Percentiles rank a stretch among this genome's conserved stretches.
phyloP scores from a whole-genome alignment of 345 rosid genomes.

The Ricinus communis region DNA sequence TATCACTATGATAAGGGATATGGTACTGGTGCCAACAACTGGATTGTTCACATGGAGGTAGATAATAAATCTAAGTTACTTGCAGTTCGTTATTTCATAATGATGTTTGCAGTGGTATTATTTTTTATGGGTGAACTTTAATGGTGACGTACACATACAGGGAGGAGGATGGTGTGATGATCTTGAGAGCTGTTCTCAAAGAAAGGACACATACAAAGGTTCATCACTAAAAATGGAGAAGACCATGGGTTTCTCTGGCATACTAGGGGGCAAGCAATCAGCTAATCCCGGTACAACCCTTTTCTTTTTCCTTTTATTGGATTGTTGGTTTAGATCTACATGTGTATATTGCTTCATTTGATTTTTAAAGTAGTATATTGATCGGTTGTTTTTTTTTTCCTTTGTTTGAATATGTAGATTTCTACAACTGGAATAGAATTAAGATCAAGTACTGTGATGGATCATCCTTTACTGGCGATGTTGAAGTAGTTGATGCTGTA shows the following conservation, averaged over 20 bases:
- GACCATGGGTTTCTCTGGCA: constrained; percentile 78
- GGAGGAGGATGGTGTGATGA: constrained; percentile 99
- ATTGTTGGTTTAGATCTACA: not conserved
- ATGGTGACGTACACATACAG: constrained; percentile 24
- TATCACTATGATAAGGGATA: constrained; percentile 75
- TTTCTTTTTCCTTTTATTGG: not conserved
- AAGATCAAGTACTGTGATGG: constrained; percentile 95
- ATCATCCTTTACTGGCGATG: constrained; percentile 89
- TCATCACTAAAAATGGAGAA: constrained; percentile 75
- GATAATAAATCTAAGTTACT: not conserved
- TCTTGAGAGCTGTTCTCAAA: constrained; percentile 52
- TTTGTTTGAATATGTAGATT: constrained; percentile 45
- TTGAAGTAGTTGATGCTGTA: constrained; percentile 69
- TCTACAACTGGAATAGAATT: constrained; percentile 84
- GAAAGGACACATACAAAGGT: constrained; percentile 71
- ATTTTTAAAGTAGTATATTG: not conserved
- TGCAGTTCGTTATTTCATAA: not conserved
- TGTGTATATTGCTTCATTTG: not conserved
- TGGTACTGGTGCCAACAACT: constrained; percentile 76
- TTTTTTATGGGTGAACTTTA: not conserved
- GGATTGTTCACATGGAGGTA: constrained; percentile 91
- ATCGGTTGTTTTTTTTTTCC: not conserved
- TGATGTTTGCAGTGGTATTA: not conserved
- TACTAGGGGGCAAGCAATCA: constrained; percentile 53
- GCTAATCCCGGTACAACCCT: constrained; percentile 80